Evolutionary conservation across 2,329 filamentous ascomycete genomes (phyloP).

Genomic region (Zasmidium angulare): DNA sequence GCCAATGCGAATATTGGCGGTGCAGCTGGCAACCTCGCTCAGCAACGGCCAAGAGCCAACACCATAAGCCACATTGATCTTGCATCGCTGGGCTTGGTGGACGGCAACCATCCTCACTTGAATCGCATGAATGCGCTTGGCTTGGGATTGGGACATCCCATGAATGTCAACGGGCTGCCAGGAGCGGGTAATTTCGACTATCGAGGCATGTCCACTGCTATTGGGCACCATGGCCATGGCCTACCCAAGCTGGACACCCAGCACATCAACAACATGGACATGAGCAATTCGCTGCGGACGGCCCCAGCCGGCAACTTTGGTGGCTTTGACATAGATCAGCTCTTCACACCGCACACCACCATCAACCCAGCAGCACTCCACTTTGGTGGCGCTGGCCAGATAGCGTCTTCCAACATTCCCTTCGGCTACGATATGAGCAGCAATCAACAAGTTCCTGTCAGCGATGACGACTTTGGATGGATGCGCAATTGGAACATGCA

Average conservation of each 20-base stretch:
- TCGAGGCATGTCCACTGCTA: constrained; percentile 68
- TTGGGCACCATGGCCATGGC: constrained; percentile 67
- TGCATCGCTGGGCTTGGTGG: constrained; percentile 60
- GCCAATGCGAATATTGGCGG: constrained; percentile 58
- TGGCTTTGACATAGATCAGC: constrained; percentile 69
- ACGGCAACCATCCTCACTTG: constrained; percentile 25
- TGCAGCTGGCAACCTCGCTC: constrained; percentile 51
- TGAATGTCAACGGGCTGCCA: constrained; percentile 62
- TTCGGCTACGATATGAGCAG: constrained; percentile 43
- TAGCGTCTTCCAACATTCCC: constrained; percentile 33
- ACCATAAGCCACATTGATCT: constrained; percentile 93
- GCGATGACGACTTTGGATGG: constrained; percentile 82
- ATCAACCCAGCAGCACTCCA: constrained; percentile 72
- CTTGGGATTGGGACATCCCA: constrained; percentile 17
- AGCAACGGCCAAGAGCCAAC: constrained; percentile 85
- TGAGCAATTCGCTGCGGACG: constrained; percentile 70
- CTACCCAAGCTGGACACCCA: constrained; percentile 81
- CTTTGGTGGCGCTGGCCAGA: constrained; percentile 64
- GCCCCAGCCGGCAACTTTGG: constrained; percentile 70
- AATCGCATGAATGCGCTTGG: constrained; percentile 31
- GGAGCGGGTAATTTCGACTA: constrained; percentile 61
- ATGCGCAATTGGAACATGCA: constrained; percentile 77
- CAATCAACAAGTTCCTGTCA: constrained; percentile 59
- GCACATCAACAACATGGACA: constrained; percentile 60
- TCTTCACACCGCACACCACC: constrained; percentile 66